These are phyloP conservation scores for Abelmoschus esculentus DNA, from an alignment of 345 rosid species.

Conservation along the genomic window DNA sequence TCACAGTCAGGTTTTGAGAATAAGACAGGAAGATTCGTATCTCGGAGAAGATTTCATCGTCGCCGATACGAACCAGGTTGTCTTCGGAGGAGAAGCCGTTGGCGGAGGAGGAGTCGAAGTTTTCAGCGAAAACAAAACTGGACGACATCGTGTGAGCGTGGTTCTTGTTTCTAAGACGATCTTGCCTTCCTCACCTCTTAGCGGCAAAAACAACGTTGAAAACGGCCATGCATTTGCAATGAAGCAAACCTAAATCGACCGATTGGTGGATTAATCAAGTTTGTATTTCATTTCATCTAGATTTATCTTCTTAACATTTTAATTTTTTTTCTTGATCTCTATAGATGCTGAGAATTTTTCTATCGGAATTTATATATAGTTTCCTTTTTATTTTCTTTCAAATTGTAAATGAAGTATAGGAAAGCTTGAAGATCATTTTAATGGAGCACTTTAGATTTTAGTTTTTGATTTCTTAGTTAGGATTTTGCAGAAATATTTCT, in stretches of 20 bases:
- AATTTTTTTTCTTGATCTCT: not conserved
- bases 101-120: not conserved
- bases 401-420: not conserved
- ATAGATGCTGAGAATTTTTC: not conserved
- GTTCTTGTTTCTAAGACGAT: slow-evolving; percentile 38
- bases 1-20: slow-evolving; percentile 65
- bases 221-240: slow-evolving; percentile 21
- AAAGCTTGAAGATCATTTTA: slow-evolving; percentile 2
- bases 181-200: slow-evolving; percentile 51
- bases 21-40: slow-evolving; percentile 28
- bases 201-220: slow-evolving; percentile 12
- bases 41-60: slow-evolving; percentile 42
- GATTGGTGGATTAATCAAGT: not conserved
- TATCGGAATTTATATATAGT: not conserved
- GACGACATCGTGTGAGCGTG: slow-evolving; percentile 22
- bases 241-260: slow-evolving; percentile 4
- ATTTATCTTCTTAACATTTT: not conserved
- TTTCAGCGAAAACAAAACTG: not conserved
- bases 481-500: too few relatives aligned
- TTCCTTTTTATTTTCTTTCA: not conserved
- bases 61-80: not conserved
- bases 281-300: not conserved
- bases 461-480: not conserved
- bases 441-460: not conserved
- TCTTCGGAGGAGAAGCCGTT: not conserved